Evolutionary conservation across 163 green algal species (phyloP).

Genomic region (Coccomyxa subellipsoidea): DNA sequence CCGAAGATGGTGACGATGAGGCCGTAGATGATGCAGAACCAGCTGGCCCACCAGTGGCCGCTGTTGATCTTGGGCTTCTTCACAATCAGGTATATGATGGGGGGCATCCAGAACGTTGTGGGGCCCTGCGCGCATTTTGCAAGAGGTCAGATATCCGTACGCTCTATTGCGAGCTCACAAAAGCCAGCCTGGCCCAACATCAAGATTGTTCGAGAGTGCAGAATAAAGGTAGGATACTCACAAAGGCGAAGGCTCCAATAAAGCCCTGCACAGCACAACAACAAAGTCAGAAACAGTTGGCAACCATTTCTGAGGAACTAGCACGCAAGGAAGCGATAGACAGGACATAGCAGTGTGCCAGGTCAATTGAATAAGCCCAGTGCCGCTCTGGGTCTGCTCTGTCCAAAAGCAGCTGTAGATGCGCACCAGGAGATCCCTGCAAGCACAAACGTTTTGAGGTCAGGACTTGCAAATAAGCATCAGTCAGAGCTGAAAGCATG

Average conservation of each 20-base stretch:
- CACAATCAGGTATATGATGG: constrained; percentile 29
- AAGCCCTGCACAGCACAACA: constrained; percentile 26
- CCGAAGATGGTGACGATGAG: background rate
- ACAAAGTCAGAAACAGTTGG: background rate
- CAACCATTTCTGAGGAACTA: no score
- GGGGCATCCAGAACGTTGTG: constrained; percentile 30
- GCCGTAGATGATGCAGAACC: constrained; percentile 21
- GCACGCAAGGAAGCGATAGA: no score
- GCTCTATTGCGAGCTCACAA: no score
- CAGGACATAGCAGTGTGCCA: no score
- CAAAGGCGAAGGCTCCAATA: constrained; percentile 15
- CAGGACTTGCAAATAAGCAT: background rate
- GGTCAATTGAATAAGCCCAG: no score
- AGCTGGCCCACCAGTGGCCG: constrained; percentile 25
- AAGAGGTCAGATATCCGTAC: background rate
- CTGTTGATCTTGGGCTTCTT: constrained; percentile 17
- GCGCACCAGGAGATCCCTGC: background rate
- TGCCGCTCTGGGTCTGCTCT: no score
- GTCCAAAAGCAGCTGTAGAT: background rate
- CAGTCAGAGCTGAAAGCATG: background rate
- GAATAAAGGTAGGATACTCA: background rate
- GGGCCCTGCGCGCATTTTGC: constrained; percentile 9
- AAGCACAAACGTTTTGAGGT: background rate
- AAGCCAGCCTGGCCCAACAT: background rate
- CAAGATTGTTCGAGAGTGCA: background rate